Conservation (phyloP, 306 rosid genomes). For the Adenanthera pavonina region DNA sequence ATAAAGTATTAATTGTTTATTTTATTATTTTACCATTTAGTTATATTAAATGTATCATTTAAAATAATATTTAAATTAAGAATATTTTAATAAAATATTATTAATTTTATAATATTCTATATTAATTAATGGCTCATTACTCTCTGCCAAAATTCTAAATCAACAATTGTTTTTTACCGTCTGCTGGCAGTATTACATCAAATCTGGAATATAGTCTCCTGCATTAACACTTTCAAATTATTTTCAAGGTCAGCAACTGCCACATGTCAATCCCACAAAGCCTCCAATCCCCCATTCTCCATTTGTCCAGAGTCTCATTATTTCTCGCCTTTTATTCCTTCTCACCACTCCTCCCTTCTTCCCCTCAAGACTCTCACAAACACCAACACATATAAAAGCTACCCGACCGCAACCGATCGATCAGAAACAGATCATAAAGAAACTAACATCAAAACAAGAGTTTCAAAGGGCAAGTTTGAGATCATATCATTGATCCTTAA, state of each 20-base stretch:
- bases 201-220: too few relatives aligned
- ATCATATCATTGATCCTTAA: neutral
- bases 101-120: too few relatives aligned
- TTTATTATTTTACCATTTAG: too few relatives aligned
- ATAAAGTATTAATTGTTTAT: too few relatives aligned
- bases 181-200: too few relatives aligned
- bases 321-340: slow-evolving; percentile 44
- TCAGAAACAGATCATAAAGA: neutral
- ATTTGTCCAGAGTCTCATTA: slow-evolving; percentile 28
- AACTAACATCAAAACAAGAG: neutral
- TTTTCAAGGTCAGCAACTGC: slow-evolving; percentile 6
- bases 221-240: neutral
- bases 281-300: slow-evolving; percentile 3
- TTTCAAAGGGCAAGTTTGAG: neutral
- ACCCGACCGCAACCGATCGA: neutral
- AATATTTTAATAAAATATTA: too few relatives aligned
- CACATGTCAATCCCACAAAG: slow-evolving; percentile 25
- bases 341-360: slow-evolving; percentile 25
- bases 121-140: too few relatives aligned
- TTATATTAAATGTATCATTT: too few relatives aligned
- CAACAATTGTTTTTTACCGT: too few relatives aligned
- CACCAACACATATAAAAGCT: neutral
- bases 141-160: too few relatives aligned
- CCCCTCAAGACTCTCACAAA: too few relatives aligned
- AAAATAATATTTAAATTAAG: too few relatives aligned